Evolutionary conservation across 2,329 filamentous ascomycete genomes (phyloP), one percentile per base, ranked within the genome.

Genomic region (Aureobasidium sp.): DNA sequence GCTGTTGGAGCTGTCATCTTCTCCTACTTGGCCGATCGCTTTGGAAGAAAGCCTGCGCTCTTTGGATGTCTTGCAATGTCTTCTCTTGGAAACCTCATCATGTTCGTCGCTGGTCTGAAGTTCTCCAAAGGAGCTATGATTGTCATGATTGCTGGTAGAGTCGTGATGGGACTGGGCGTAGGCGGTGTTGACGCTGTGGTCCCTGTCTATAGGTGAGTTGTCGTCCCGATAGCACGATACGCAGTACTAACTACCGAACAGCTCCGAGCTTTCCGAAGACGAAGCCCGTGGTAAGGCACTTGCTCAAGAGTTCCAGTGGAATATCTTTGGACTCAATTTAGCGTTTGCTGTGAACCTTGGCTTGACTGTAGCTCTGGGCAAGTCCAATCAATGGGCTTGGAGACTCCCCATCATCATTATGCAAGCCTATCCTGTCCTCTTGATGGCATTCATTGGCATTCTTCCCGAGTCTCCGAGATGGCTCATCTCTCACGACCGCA

Each of bases 231-330:
- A 31, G 29, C n/a, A 27, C 14, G 8, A 22, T 24, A 15, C 3
- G n/a, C 29, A 9, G 19, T 11, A 47, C 53, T 47, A 9, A 45
- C 29, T n/a, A 11, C 8, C 1, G 15, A 9, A 11, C 15, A 60
- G 76, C 62, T 78, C 78, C 15, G 83, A 86, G 67, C 73, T 86
- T 35, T 76, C 78, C 2, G 78, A 78, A n/a, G 83, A 85, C 67
- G 79, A 79, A 53, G 77, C 80, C 2, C 73, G 83, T 48, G 83
- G 84, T 6, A 80, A 79, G 66, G 82, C 83, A 1, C 70, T 86
- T 47, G 82, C 82, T 1, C 81, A 86, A 67, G 83, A 86, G 66
- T 86, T 86, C 67, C 83, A 86, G 68, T 81, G 79, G 70, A 87
- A 87, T 65, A 85, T 86, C 64, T 82, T 85, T 61, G 82, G 84